Conservation (phyloP, 2,329 filamentous ascomycete genomes). For the Cladosporium halotolerans region DNA sequence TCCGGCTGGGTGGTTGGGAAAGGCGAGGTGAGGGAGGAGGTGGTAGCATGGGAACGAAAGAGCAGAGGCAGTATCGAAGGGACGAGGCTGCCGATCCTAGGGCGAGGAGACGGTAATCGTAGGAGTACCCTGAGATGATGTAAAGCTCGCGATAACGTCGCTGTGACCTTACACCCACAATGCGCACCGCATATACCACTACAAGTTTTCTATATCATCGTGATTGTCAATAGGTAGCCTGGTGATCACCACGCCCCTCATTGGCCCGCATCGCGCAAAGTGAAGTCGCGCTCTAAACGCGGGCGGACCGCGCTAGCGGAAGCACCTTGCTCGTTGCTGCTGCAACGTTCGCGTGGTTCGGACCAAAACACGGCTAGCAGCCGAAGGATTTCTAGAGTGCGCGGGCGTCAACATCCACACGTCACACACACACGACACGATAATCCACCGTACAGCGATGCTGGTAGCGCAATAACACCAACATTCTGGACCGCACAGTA, state of each 20-base stretch:
- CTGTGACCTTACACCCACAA: too few species aligned
- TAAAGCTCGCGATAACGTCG: too few species aligned
- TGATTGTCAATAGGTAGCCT: too few species aligned
- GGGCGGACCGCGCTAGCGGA: too few species aligned
- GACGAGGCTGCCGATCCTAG: conserved; percentile 78
- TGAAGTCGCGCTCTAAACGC: too few species aligned
- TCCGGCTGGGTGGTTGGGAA: conserved; percentile 60
- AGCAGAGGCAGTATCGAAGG: conserved; percentile 77
- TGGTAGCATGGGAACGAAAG: conserved; percentile 85
- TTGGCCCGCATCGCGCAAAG: too few species aligned
- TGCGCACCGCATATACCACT: too few species aligned
- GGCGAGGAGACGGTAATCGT: conserved; percentile 47
- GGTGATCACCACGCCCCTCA: too few species aligned
- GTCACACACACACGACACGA: neutral
- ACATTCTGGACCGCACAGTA: neutral
- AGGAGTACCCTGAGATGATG: too few species aligned
- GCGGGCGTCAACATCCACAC: neutral
- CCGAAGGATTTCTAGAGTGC: too few species aligned
- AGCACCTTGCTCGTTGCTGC: neutral
- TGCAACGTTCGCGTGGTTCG: neutral
- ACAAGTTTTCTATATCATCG: too few species aligned
- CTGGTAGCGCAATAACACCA: conserved; percentile 7
- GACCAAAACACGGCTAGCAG: neutral
- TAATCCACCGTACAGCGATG: neutral
- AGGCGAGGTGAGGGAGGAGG: conserved; percentile 73